Conservation (phyloP, 768 basidiomycete genomes). For the Leccinum aurantiacum region DNA sequence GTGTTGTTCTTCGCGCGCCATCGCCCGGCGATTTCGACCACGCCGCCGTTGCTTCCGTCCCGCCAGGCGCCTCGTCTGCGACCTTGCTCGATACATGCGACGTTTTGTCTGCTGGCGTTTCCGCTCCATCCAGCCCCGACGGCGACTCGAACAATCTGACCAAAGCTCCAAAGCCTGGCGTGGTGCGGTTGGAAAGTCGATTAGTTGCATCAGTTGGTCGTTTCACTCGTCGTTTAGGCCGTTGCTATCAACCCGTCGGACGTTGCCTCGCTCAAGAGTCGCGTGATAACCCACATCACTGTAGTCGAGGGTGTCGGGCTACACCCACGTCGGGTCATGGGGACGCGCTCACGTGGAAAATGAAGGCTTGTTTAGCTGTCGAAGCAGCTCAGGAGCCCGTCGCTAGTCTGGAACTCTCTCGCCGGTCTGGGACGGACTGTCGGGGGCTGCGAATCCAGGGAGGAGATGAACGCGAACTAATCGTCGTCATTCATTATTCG, state of each 20-base stretch:
- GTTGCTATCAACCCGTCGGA: neutral
- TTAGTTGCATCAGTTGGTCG: neutral
- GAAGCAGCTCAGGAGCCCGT: slow-evolving; percentile 16
- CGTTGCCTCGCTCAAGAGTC: neutral
- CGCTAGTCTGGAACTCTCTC: slow-evolving; percentile 5
- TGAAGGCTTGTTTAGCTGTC: neutral
- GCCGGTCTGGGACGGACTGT: neutral
- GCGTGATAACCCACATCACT: slow-evolving; percentile 6
- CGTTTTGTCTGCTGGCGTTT: neutral
- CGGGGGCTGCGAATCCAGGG: slow-evolving; percentile 8
- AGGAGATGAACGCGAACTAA: too few species aligned
- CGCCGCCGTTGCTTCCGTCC: neutral
- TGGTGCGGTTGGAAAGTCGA: neutral
- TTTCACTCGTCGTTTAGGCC: neutral
- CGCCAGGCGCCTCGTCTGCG: neutral
- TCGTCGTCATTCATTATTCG: neutral
- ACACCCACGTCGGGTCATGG: neutral
- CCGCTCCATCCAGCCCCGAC: neutral
- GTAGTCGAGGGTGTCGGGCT: slow-evolving; percentile 9
- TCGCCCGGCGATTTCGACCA: neutral
- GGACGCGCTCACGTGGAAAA: slow-evolving; percentile 6
- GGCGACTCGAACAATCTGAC: neutral
- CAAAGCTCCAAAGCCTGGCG: neutral
- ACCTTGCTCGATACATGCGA: neutral
- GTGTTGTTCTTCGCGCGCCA: neutral